Base-by-base conservation (phyloP, 2,329 filamentous ascomycete genomes). In the Paecilomyces formosus region DNA sequence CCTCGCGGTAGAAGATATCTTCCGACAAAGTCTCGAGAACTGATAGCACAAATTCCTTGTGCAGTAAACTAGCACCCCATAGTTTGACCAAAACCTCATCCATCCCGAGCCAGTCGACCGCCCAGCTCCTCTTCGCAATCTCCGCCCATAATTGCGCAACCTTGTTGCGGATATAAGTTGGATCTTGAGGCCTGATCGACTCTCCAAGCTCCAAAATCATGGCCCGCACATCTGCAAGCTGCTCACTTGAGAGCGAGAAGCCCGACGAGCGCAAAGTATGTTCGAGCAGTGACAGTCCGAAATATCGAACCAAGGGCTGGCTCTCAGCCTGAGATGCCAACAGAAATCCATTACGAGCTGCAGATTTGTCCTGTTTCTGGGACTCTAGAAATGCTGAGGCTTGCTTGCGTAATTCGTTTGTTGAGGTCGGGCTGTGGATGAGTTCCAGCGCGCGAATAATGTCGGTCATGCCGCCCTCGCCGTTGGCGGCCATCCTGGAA, bases 141-240 rank as follows among this genome's bases (percentile, higher is more conserved):
- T 97, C 94, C 7, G 92, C 90, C 94, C 94, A 99, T 61, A 99
- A 78, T 75, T 96, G 89, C 28, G 90, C 91, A 33, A 94, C 88
- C 78, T 99, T 99, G 80, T 96, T 97, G 65, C 93, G 84, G 63
- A 97, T 79, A 71, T 92, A 99, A 31, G 83, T 74, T 2, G 91
- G 90, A 70, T 97, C 93, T 21, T 86, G 82, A 53, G 82, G 82
- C 4, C 84, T 81, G 51, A 95, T 80, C 61, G 83, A 82, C 68
- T 88, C 85, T 12, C 91, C 89, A 12, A 99, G 85, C 70, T 88
- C 82, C 58, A 96, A 76, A 51, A 96, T 85, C 83, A 92, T 94
- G 59, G 81, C 81, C 55, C 90, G 85, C 57, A 99, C 76, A 56
- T 84, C 83, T 28, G 78, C 77, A 18, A 85, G 85, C 72, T 96